Conservation (phyloP, 257 asterid species). For the Lithospermum erythrorhizon region DNA sequence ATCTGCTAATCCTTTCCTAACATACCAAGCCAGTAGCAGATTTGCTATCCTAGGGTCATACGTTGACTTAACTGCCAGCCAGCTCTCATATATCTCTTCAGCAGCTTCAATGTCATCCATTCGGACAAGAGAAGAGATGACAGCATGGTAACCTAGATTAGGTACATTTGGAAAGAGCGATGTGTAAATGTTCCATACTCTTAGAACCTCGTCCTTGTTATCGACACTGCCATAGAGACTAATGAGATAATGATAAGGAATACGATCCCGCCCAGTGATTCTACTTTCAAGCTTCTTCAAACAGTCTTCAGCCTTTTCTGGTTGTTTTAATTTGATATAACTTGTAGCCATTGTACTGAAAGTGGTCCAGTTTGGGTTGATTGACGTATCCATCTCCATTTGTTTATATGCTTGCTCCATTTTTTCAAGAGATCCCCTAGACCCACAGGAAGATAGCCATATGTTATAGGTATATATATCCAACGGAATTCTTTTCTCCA, state of each 20-base stretch:
- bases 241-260: conserved; percentile 67
- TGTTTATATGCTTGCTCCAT: conserved; percentile 58
- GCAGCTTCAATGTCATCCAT: conserved; percentile 63
- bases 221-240: conserved; percentile 62
- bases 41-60: conserved; percentile 77
- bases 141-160: conserved; percentile 59
- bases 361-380: conserved; percentile 77
- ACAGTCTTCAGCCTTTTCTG: conserved; percentile 52
- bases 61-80: conserved; percentile 49
- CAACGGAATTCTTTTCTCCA: conserved; percentile 38
- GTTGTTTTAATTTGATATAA: conserved; percentile 41
- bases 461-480: conserved; percentile 72
- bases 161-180: conserved; percentile 40
- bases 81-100: conserved; percentile 58
- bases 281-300: conserved; percentile 52
- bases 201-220: conserved; percentile 55
- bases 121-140: conserved; percentile 61
- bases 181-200: conserved; percentile 67
- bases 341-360: conserved; percentile 77
- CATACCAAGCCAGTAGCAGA: conserved; percentile 51
- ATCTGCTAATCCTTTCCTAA: conserved; percentile 43
- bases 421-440: conserved; percentile 43
- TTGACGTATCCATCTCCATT: conserved; percentile 48
- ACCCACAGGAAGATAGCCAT: conserved; percentile 61
- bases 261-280: conserved; percentile 56